Evolutionary conservation across 169 alveolate genomes (phyloP).

Genomic region (Perkinsus olseni): DNA sequence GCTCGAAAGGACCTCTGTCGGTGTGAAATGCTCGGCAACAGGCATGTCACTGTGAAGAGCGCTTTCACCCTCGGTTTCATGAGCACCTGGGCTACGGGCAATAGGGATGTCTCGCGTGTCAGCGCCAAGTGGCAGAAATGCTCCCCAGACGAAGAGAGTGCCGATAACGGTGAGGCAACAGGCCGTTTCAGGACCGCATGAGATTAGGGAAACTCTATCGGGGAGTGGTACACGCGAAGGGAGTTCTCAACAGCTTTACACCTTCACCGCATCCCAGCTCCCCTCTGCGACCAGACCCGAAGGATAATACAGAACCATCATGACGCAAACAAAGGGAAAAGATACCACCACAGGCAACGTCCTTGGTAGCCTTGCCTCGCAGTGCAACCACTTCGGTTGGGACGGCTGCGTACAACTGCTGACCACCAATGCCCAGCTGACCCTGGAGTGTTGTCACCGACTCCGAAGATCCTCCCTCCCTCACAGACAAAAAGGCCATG

Average conservation of each 20-base stretch:
- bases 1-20: no score
- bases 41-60: not conserved
- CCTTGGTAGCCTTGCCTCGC: not conserved
- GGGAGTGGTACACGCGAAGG: not conserved
- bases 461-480: not conserved
- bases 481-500: not conserved
- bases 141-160: not conserved
- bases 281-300: not conserved
- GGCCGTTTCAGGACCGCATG: not conserved
- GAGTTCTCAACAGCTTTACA: not conserved
- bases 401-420: not conserved
- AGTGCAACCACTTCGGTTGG: not conserved
- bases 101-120: not conserved
- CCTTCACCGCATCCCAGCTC: not conserved
- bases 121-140: not conserved
- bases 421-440: not conserved
- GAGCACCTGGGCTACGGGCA: not conserved
- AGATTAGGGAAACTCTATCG: not conserved
- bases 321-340: not conserved
- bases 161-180: not conserved
- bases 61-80: no score
- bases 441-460: not conserved
- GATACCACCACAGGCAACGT: not conserved
- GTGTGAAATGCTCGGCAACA: no score
- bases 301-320: not conserved